phyloP scores from a whole-genome alignment of 257 asterid species.

The Ligustrum vulgare region DNA sequence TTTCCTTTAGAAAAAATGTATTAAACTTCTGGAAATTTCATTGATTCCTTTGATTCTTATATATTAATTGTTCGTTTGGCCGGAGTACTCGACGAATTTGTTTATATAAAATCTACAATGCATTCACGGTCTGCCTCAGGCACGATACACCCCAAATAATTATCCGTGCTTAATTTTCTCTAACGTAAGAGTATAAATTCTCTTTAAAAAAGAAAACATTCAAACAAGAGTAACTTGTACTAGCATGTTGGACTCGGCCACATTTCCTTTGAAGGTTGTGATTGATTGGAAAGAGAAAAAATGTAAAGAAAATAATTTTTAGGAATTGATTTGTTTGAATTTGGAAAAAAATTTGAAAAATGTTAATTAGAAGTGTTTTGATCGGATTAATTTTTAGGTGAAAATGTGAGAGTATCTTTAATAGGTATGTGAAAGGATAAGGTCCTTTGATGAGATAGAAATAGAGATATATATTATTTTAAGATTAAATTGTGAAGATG shows the following conservation, averaged over 20 bases:
- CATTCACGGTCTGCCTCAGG: slow-evolving; percentile 69
- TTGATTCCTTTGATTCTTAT: background rate
- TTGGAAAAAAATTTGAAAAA: no score
- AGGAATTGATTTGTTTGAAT: no score
- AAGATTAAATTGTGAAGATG: no score
- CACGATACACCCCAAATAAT: slow-evolving; percentile 36
- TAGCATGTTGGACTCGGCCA: background rate
- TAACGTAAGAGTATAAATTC: slow-evolving; percentile 74
- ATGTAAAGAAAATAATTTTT: no score
- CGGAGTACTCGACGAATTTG: slow-evolving; percentile 54
- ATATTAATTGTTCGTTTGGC: slow-evolving; percentile 21
- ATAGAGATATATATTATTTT: no score
- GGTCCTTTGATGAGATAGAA: no score
- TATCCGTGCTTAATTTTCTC: slow-evolving; percentile 90
- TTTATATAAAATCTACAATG: slow-evolving; percentile 64
- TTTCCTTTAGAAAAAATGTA: background rate
- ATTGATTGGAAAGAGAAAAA: no score
- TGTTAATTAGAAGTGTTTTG: no score
- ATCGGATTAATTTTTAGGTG: no score
- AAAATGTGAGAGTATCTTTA: no score
- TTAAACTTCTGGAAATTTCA: background rate
- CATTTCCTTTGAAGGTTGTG: background rate
- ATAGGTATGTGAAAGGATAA: no score
- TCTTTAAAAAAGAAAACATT: slow-evolving; percentile 41
- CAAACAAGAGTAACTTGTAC: background rate